A percentile compares a stretch with the other conserved stretches of the same genome.
Evolutionary conservation across 1,284 basidiomycete species (phyloP).

Genomic region (Schizophyllum commune): DNA sequence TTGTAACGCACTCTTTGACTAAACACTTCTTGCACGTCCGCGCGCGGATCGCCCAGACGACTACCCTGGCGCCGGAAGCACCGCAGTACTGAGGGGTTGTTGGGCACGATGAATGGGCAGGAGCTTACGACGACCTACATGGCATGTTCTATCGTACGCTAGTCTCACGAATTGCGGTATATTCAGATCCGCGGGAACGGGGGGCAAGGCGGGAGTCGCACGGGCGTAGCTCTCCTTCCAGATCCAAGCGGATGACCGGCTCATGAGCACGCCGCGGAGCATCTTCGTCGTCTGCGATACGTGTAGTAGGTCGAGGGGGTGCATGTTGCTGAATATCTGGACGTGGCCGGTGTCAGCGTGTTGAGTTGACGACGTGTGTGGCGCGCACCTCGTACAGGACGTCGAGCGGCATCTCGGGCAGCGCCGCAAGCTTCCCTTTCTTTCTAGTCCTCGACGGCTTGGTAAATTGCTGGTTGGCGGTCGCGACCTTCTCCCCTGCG

Average conservation of each 20-base stretch:
- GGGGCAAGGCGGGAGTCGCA: conserved; percentile 11
- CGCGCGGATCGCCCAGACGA: too few species aligned
- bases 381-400: conserved; percentile 9
- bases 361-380: too few species aligned
- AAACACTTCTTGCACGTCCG: too few species aligned
- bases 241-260: conserved; percentile 11
- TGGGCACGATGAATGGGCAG: too few species aligned
- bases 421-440: not conserved
- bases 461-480: too few species aligned
- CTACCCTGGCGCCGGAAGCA: too few species aligned
- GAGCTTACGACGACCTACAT: conserved; percentile 7
- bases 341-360: too few species aligned
- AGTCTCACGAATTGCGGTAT: conserved; percentile 15
- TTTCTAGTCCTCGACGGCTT: too few species aligned
- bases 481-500: too few species aligned
- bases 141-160: conserved; percentile 13
- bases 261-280: conserved; percentile 15
- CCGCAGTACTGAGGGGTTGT: too few species aligned
- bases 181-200: conserved; percentile 12
- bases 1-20: too few species aligned
- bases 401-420: conserved; percentile 12
- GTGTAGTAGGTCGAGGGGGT: conserved; percentile 10
- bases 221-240: conserved; percentile 9
- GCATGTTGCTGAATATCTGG: too few species aligned
- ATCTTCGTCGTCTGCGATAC: conserved; percentile 14